phyloP scores from a whole-genome alignment of 805 yeast species.

The Candida alai region DNA sequence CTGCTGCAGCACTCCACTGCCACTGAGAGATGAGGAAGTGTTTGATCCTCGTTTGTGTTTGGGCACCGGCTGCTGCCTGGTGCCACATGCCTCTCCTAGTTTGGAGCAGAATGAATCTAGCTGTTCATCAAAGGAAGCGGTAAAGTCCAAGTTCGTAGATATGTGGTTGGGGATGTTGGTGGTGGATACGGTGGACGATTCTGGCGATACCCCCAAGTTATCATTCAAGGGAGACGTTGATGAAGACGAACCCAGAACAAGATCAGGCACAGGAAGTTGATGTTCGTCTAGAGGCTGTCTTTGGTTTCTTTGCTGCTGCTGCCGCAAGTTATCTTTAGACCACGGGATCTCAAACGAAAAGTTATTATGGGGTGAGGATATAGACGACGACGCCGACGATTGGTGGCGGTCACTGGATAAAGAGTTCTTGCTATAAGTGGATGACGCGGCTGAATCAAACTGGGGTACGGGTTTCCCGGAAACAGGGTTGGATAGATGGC shows the following conservation, averaged over 20 bases:
- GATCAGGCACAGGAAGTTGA: slow-evolving; percentile 36
- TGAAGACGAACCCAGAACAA: slow-evolving; percentile 33
- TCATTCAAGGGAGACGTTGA: slow-evolving; percentile 39
- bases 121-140: slow-evolving; percentile 55
- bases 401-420: slow-evolving; percentile 3
- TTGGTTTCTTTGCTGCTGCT: slow-evolving; percentile 5
- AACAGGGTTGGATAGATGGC: slow-evolving; percentile 16
- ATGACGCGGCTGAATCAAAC: slow-evolving; percentile 15
- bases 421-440: slow-evolving; percentile 10
- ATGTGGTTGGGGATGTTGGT: slow-evolving; percentile 13
- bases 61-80: slow-evolving; percentile 65
- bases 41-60: slow-evolving; percentile 20
- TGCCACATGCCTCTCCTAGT: slow-evolving; percentile 81
- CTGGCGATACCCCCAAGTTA: slow-evolving; percentile 31
- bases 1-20: slow-evolving; percentile 4
- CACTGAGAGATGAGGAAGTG: slow-evolving; percentile 5
- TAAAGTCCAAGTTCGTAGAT: slow-evolving; percentile 15
- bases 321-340: slow-evolving; percentile 22
- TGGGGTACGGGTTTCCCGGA: slow-evolving; percentile 10
- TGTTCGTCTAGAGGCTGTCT: slow-evolving; percentile 31
- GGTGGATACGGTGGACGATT: slow-evolving; percentile 19
- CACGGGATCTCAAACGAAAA: slow-evolving; percentile 58
- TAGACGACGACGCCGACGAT: slow-evolving; percentile 5
- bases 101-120: slow-evolving; percentile 72
- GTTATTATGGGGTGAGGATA: slow-evolving; percentile 8